Conservation (phyloP, 176 grass and related monocot species). For the Otatea glauca region DNA sequence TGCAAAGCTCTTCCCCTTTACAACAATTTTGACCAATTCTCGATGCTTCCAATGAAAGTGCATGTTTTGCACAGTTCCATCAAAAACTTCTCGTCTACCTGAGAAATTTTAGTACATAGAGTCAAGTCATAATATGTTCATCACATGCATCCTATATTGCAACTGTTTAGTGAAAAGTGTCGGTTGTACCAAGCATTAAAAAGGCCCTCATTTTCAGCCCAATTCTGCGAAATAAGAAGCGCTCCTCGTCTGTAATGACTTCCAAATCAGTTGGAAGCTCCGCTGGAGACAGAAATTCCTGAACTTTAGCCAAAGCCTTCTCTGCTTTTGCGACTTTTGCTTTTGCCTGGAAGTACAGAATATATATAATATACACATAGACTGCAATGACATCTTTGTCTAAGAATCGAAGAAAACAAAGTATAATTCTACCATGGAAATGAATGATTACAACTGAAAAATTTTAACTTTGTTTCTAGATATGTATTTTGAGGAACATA, state of each 20-base stretch:
- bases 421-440: not conserved
- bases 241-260: constrained; percentile 92
- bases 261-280: constrained; percentile 92
- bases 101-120: constrained; percentile 27
- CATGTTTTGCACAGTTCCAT: constrained; percentile 93
- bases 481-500: constrained; percentile 49
- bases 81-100: constrained; percentile 89
- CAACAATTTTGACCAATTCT: constrained; percentile 84
- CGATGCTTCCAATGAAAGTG: constrained; percentile 95
- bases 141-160: constrained; percentile 33
- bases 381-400: not conserved
- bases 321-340: constrained; percentile 87
- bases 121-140: constrained; percentile 18
- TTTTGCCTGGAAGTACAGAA: constrained; percentile 61
- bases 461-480: constrained; percentile 22
- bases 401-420: not conserved
- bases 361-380: constrained; percentile 35
- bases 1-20: constrained; percentile 79
- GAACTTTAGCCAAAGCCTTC: constrained; percentile 81
- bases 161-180: constrained; percentile 33
- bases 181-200: constrained; percentile 68
- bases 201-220: constrained; percentile 92
- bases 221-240: constrained; percentile 68
- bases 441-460: constrained; percentile 22
- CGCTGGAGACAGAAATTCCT: constrained; percentile 66